phyloP scores from a whole-genome alignment of 2,329 filamentous ascomycete species.

The Fusarium compactum region DNA sequence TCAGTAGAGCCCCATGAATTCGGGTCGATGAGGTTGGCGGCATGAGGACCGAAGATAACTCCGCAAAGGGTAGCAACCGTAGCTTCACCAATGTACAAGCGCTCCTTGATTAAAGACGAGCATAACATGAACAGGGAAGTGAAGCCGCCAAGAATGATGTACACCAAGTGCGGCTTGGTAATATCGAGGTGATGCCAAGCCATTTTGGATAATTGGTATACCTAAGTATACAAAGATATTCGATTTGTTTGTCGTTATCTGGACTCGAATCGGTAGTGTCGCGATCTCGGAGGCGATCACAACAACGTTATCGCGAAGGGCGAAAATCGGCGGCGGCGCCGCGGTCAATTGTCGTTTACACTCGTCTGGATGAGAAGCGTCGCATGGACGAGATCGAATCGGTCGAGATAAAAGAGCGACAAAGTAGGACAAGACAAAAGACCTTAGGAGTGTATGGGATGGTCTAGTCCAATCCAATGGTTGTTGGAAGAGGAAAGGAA shows the following conservation, averaged over 20 bases:
- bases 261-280: conserved; percentile 17
- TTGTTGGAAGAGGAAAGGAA: conserved; percentile 6
- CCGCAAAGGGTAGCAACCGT: conserved; percentile 91
- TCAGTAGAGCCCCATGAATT: conserved; percentile 83
- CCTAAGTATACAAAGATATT: conserved; percentile 16
- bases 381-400: conserved; percentile 11
- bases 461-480: conserved; percentile 16
- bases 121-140: conserved; percentile 98
- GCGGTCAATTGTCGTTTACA: conserved; percentile 38
- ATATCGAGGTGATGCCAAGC: conserved; percentile 85
- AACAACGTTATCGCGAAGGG: conserved; percentile 30
- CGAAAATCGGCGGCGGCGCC: conserved; percentile 38
- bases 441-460: background rate
- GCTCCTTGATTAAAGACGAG: conserved; percentile 98
- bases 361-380: conserved; percentile 17
- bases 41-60: conserved; percentile 89
- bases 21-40: conserved; percentile 83
- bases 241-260: conserved; percentile 16
- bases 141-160: conserved; percentile 97
- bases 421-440: conserved; percentile 3
- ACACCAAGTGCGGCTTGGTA: conserved; percentile 96
- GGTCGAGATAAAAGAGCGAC: conserved; percentile 8
- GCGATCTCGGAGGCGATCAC: conserved; percentile 32
- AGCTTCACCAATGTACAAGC: conserved; percentile 97
- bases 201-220: conserved; percentile 60